Conservation (phyloP, 225 moss, liverwort and hornwort genomes). For the Physcomitrium patens region DNA sequence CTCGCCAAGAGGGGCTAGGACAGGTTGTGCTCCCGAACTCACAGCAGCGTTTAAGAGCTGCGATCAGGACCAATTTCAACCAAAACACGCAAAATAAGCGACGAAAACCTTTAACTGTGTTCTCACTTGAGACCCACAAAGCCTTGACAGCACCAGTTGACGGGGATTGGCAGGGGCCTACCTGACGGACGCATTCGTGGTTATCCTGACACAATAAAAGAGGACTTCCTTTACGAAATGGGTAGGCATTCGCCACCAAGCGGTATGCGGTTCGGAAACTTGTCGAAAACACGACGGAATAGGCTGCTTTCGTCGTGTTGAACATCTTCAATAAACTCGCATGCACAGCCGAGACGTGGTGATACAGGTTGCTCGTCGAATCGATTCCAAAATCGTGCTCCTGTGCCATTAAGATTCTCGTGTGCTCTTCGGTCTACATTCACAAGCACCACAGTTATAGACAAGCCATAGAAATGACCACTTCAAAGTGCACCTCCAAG, state of each 20-base stretch:
- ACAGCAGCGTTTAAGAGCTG: constrained; percentile 50
- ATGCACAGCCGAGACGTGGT: constrained; percentile 74
- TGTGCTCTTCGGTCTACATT: constrained; percentile 75
- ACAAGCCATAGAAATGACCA: not conserved
- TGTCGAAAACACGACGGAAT: constrained; percentile 77
- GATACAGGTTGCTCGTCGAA: constrained; percentile 45
- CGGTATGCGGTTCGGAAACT: constrained; percentile 66
- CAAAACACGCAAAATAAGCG: too few species aligned
- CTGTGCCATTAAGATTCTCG: constrained; percentile 68
- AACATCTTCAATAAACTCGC: constrained; percentile 66
- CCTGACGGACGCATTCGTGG: constrained; percentile 72
- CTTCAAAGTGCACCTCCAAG: not conserved
- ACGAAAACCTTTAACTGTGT: too few species aligned
- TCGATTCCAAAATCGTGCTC: constrained; percentile 61
- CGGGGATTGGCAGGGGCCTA: not conserved
- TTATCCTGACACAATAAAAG: constrained; percentile 87
- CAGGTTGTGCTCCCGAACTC: constrained; percentile 54
- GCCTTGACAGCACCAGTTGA: too few species aligned
- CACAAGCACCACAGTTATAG: not conserved
- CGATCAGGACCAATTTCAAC: not conserved
- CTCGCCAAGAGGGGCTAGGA: constrained; percentile 64
- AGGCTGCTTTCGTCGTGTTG: constrained; percentile 59
- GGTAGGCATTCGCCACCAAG: constrained; percentile 72
- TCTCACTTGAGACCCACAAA: too few species aligned
- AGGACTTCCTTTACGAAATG: constrained; percentile 75